Percentiles rank a stretch among this genome's conserved stretches.
Evolutionary conservation across 208 protist genomes (phyloP).

Genomic region (Novymonas esmeraldas): DNA sequence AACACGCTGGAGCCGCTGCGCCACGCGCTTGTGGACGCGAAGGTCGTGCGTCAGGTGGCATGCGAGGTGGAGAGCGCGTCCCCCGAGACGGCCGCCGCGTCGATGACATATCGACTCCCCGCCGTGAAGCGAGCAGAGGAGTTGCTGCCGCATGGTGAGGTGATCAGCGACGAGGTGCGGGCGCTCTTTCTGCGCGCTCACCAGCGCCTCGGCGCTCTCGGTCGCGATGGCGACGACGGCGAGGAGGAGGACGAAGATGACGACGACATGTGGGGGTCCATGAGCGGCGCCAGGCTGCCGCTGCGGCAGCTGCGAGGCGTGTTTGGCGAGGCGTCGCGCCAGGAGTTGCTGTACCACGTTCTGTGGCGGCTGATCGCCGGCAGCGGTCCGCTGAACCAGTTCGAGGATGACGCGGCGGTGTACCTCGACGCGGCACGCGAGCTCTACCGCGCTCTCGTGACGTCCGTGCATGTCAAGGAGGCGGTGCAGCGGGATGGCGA

Average conservation of each 20-base stretch:
- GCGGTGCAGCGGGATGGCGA: slow-evolving; percentile 10
- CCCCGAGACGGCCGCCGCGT: not conserved
- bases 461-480: slow-evolving; percentile 31
- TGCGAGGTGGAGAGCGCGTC: not conserved
- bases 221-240: not conserved
- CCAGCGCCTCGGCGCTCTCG: not conserved
- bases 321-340: slow-evolving; percentile 32
- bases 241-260: slow-evolving; percentile 45
- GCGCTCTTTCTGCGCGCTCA: slow-evolving; percentile 61
- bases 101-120: slow-evolving; percentile 25
- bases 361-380: slow-evolving; percentile 73
- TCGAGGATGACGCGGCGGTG: slow-evolving; percentile 66
- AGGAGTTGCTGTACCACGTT: slow-evolving; percentile 78
- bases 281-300: slow-evolving; percentile 27
- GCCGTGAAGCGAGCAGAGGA: slow-evolving; percentile 50
- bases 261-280: slow-evolving; percentile 28
- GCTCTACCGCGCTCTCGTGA: slow-evolving; percentile 53
- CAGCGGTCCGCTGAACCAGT: slow-evolving; percentile 78
- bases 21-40: slow-evolving; percentile 27
- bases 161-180: slow-evolving; percentile 75
- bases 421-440: slow-evolving; percentile 48
- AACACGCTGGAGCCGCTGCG: slow-evolving; percentile 45
- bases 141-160: slow-evolving; percentile 57
- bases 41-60: slow-evolving; percentile 37
- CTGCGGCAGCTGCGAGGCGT: slow-evolving; percentile 25